Percentiles rank a stretch among this genome's conserved stretches.
phyloP scores from a whole-genome alignment of 1,284 basidiomycete genomes.

The Cystobasidium pallidum region DNA sequence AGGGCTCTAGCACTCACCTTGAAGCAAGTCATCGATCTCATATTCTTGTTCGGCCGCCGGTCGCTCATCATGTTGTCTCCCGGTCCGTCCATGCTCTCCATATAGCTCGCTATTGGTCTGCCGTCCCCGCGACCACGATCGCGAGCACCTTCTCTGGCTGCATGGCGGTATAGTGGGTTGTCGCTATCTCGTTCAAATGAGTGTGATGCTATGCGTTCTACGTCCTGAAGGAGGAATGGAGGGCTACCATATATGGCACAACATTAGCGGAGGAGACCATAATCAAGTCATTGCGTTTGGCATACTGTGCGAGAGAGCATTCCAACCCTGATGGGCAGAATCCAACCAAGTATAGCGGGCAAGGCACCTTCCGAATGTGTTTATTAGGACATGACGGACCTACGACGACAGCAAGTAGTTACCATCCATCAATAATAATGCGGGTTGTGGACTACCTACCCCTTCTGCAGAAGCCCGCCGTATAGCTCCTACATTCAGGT shows the following conservation, averaged over 20 bases:
- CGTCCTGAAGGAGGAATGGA: constrained; percentile 50
- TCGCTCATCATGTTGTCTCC: constrained; percentile 31
- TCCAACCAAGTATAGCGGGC: constrained; percentile 87
- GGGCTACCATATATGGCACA: constrained; percentile 33
- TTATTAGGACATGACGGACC: constrained; percentile 88
- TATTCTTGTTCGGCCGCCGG: constrained; percentile 65
- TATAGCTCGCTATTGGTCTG: constrained; percentile 61
- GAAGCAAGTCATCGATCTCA: constrained; percentile 87
- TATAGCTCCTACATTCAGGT: constrained; percentile 88
- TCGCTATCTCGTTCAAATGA: constrained; percentile 68
- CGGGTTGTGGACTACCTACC: constrained; percentile 63
- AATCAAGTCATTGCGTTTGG: not conserved
- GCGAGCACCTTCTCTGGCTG: constrained; percentile 17
- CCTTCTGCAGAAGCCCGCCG: constrained; percentile 90
- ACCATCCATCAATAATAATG: constrained; percentile 35
- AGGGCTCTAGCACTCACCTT: too few species aligned
- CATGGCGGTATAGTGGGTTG: constrained; percentile 57
- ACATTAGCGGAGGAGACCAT: not conserved
- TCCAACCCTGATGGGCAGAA: constrained; percentile 94
- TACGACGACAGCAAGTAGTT: constrained; percentile 54
- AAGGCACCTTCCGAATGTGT: constrained; percentile 87
- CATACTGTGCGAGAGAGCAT: constrained; percentile 89
- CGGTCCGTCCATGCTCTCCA: constrained; percentile 11
- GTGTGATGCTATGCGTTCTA: constrained; percentile 59
- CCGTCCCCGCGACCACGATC: constrained; percentile 64